Evolutionary conservation across 2,329 filamentous ascomycete species (phyloP).

Genomic region (Geoglossum cookeanum): DNA sequence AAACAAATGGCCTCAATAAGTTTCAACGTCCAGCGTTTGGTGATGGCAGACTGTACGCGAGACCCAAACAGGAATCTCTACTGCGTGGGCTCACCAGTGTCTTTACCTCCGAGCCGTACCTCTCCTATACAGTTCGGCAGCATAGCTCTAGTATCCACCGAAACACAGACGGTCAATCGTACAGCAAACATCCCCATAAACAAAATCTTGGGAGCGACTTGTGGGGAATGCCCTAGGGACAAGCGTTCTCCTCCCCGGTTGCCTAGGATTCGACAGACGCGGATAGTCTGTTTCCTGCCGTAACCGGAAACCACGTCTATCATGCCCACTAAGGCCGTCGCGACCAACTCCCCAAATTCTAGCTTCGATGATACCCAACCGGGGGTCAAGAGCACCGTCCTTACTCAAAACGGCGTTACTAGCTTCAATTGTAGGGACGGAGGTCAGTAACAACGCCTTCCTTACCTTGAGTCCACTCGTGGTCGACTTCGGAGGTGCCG

Average conservation of each 20-base stretch:
- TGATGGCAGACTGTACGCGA: conserved; percentile 12
- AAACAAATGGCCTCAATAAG: conserved; percentile 12
- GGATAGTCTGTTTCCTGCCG: neutral
- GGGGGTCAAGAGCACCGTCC: conserved; percentile 19
- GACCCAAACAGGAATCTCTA: conserved; percentile 12
- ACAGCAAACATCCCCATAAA: conserved; percentile 21
- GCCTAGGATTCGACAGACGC: conserved; percentile 18
- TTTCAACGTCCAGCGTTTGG: conserved; percentile 15
- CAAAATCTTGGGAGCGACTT: conserved; percentile 18
- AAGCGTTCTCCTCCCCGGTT: conserved; percentile 25
- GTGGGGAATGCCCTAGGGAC: conserved; percentile 19
- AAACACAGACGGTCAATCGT: conserved; percentile 18
- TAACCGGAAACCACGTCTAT: neutral
- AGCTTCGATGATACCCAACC: conserved; percentile 16
- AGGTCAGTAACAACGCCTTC: conserved; percentile 20
- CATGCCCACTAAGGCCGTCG: conserved; percentile 5
- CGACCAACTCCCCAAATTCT: conserved; percentile 10
- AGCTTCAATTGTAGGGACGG: conserved; percentile 20
- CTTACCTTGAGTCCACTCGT: conserved; percentile 20
- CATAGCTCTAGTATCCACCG: conserved; percentile 18
- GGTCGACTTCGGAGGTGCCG: conserved; percentile 23
- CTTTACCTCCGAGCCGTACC: conserved; percentile 22
- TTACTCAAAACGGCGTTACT: conserved; percentile 20
- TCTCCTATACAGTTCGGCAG: conserved; percentile 23
- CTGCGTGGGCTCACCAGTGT: conserved; percentile 14